phyloP scores from a whole-genome alignment of 148 eudicot species.

The Vaccinium vitisidaea region DNA sequence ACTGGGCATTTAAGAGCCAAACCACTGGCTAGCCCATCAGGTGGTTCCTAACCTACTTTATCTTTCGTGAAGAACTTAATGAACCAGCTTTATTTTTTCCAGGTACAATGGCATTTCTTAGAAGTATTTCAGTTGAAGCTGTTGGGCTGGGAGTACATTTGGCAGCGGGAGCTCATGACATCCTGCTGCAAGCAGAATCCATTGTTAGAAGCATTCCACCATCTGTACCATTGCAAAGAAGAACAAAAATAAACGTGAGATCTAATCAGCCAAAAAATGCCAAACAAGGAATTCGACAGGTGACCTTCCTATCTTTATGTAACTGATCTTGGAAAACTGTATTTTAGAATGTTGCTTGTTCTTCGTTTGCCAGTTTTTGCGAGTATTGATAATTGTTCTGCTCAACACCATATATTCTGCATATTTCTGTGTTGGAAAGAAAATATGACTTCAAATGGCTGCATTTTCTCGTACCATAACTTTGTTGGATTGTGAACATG shows the following conservation, averaged over 20 bases:
- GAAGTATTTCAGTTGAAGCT: constrained; percentile 94
- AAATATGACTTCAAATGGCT: constrained; percentile 9
- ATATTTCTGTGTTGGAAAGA: neutral
- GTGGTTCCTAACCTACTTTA: neutral
- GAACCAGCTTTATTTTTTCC: constrained; percentile 17
- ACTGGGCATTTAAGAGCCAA: neutral
- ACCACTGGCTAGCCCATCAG: neutral
- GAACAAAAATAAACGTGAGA: constrained; percentile 38
- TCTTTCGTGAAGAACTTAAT: neutral
- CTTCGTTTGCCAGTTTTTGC: neutral
- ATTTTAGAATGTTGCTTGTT: neutral
- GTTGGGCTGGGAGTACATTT: constrained; percentile 91
- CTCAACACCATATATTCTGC: neutral
- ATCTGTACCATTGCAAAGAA: constrained; percentile 49
- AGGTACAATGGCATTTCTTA: constrained; percentile 88
- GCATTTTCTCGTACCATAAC: neutral
- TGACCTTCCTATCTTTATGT: constrained; percentile 14
- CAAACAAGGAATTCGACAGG: constrained; percentile 87
- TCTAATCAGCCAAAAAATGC: constrained; percentile 80
- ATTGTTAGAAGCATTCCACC: constrained; percentile 71
- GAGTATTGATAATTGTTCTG: neutral
- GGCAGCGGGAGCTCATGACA: constrained; percentile 88
- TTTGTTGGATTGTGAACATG: neutral
- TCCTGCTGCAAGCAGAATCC: constrained; percentile 80
- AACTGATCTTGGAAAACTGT: neutral